phyloP scores from a whole-genome alignment of 1,284 basidiomycete species.

The Ganoderma multipileum region DNA sequence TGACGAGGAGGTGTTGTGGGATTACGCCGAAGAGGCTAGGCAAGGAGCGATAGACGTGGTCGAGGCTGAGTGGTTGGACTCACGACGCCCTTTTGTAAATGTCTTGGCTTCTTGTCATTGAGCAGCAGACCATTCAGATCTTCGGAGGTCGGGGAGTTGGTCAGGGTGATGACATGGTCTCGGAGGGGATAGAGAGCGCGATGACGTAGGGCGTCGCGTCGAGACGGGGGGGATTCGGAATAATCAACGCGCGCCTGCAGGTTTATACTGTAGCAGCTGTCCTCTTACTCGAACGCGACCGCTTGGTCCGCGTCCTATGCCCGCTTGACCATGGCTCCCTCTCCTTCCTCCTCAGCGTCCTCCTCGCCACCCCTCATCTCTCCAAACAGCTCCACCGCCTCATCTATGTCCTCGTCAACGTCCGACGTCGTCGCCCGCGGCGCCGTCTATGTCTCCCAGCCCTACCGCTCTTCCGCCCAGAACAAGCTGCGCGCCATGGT shows the following conservation, averaged over 20 bases:
- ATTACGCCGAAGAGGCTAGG: neutral
- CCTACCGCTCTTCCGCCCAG: slow-evolving; percentile 68
- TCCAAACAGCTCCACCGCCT: slow-evolving; percentile 13
- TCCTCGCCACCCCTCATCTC: slow-evolving; percentile 3
- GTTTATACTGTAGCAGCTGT: neutral
- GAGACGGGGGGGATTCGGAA: neutral
- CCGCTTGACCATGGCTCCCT: slow-evolving; percentile 22
- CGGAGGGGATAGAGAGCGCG: neutral
- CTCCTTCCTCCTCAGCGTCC: slow-evolving; percentile 2
- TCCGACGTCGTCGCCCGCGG: slow-evolving; percentile 55
- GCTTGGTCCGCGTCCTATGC: neutral
- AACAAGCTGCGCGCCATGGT: slow-evolving; percentile 80
- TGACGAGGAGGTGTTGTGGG: neutral
- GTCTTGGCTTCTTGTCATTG: neutral
- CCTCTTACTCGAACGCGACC: neutral
- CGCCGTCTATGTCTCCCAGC: slow-evolving; percentile 77
- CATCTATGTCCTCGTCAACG: neutral
- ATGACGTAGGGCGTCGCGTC: slow-evolving; percentile 2
- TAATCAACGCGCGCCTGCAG: neutral
- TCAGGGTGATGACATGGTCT: neutral
- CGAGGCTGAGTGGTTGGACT: neutral
- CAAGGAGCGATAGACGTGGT: neutral
- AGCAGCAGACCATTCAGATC: no score
- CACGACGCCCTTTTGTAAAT: neutral
- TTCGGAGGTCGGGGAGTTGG: neutral